A percentile compares a stretch with the other conserved stretches of the same genome.
phyloP scores from a whole-genome alignment of 306 rosid genomes.

The Malus domestica region ASM211411v1 NC_041803.1:6441001-6441500 shows the following conservation, averaged over 20 bases:
- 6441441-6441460: background rate
- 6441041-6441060: slow-evolving; percentile 25
- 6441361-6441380: background rate
- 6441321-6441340: background rate
- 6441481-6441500: background rate
- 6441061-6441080: slow-evolving; percentile 39
- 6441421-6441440: background rate
- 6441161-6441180: slow-evolving; percentile 34
- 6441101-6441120: slow-evolving; percentile 21
- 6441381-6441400: background rate
- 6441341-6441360: background rate
- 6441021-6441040: slow-evolving; percentile 5
- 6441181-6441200: slow-evolving; percentile 4
- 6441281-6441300: background rate
- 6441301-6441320: slow-evolving; percentile 1
- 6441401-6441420: background rate
- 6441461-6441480: too few relatives aligned
- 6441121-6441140: slow-evolving; percentile 32
- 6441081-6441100: slow-evolving; percentile 23
- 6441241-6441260: background rate
- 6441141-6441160: slow-evolving; percentile 22
- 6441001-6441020: slow-evolving; percentile 3
- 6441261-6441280: background rate
- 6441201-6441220: background rate
- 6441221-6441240: background rate